Evolutionary conservation across 1,139 yeast species (phyloP).

Genomic region (Pichia sp.): DNA sequence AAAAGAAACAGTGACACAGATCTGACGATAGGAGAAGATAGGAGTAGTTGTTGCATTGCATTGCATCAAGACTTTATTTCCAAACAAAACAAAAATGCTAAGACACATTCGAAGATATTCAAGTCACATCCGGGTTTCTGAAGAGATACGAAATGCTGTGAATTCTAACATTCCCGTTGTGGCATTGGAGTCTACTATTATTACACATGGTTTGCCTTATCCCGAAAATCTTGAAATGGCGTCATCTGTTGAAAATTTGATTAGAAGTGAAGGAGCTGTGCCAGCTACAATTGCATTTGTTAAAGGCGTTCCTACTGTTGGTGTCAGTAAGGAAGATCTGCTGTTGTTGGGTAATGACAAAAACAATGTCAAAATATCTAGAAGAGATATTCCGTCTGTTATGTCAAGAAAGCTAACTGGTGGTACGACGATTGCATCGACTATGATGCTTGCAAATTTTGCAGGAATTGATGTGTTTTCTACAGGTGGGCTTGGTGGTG

Average conservation of each 20-base stretch:
- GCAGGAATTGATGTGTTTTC: conserved; percentile 85
- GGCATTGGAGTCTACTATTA: conserved; percentile 77
- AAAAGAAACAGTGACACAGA: too few species aligned
- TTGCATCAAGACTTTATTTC: too few species aligned
- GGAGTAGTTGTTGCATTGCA: too few species aligned
- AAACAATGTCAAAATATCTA: conserved; percentile 54
- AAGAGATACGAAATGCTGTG: conserved; percentile 38
- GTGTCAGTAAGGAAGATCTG: conserved; percentile 43
- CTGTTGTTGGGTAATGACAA: conserved; percentile 39
- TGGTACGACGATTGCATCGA: conserved; percentile 86
- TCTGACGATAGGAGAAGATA: too few species aligned
- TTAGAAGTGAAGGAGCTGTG: conserved; percentile 57
- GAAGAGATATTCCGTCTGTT: conserved; percentile 73
- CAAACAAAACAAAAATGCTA: too few species aligned
- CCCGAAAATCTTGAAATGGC: conserved; percentile 78
- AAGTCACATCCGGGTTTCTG: conserved; percentile 38
- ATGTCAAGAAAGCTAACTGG: conserved; percentile 61
- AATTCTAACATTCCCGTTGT: conserved; percentile 54
- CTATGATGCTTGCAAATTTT: conserved; percentile 69
- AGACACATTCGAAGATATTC: neutral
- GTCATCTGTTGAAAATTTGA: conserved; percentile 47
- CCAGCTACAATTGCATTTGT: conserved; percentile 87
- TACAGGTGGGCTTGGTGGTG: conserved; percentile 93
- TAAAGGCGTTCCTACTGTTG: conserved; percentile 65
- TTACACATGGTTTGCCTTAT: conserved; percentile 84